Conservation (phyloP, 169 alveolate genomes). For the Sarcocystis neurona region DNA sequence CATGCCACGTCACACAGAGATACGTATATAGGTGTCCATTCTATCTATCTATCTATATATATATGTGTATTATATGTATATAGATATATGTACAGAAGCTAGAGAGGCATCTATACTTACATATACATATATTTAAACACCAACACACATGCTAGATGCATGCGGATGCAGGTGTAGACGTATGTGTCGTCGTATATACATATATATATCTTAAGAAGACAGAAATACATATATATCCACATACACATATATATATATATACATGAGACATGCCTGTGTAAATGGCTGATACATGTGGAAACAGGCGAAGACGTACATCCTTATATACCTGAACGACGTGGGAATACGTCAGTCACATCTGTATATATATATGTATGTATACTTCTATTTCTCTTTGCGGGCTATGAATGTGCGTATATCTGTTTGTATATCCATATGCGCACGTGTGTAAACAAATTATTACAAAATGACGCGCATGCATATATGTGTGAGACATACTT, state of each 20-base stretch:
- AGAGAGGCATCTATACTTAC: too few species aligned
- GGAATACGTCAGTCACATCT: background rate
- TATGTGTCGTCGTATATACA: background rate
- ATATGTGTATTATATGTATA: too few species aligned
- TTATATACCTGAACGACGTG: background rate
- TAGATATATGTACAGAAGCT: too few species aligned
- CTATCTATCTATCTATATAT: too few species aligned
- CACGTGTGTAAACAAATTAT: too few species aligned
- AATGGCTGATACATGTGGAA: too few species aligned
- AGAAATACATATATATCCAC: constrained; percentile 2
- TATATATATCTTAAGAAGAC: background rate
- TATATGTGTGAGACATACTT: too few species aligned
- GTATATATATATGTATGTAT: background rate
- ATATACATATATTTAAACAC: too few species aligned
- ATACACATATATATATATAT: background rate
- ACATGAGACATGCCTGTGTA: background rate
- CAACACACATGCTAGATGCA: too few species aligned
- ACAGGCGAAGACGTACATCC: background rate
- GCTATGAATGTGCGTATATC: background rate
- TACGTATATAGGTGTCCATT: too few species aligned
- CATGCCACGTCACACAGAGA: too few species aligned
- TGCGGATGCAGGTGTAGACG: background rate
- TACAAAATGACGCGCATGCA: too few species aligned
- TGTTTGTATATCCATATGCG: background rate
- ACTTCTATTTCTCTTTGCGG: background rate